A percentile compares a stretch with the other conserved stretches of the same genome.
These are phyloP conservation scores for Yamadazyma kitorensis DNA, from an alignment of 805 yeast genomes.

Conservation along the genomic window DNA sequence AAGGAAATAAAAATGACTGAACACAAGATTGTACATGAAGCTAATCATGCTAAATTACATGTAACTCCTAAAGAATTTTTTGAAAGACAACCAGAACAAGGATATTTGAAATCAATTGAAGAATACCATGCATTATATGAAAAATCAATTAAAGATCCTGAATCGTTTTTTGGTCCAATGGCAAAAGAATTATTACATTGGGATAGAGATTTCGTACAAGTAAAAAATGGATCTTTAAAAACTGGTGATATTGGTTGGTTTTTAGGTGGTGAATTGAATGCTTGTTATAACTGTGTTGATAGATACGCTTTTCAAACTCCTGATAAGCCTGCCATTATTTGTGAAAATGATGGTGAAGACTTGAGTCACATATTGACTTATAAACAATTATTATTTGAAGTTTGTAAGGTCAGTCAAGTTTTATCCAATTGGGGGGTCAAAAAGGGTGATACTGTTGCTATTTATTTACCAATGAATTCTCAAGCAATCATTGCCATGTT, in stretches of 20 bases:
- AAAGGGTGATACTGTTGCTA: slow-evolving; percentile 85
- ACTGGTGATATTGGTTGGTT: slow-evolving; percentile 66
- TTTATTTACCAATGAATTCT: slow-evolving; percentile 83
- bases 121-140: slow-evolving; percentile 70
- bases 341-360: slow-evolving; percentile 78
- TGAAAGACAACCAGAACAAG: slow-evolving; percentile 57
- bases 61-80: slow-evolving; percentile 55
- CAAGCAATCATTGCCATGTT: slow-evolving; percentile 73
- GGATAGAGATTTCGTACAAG: slow-evolving; percentile 74
- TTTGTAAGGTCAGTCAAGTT: slow-evolving; percentile 68
- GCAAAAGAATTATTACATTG: slow-evolving; percentile 74
- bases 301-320: slow-evolving; percentile 75
- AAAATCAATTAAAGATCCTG: slow-evolving; percentile 78
- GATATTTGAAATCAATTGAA: slow-evolving; percentile 58
- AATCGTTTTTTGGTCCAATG: slow-evolving; percentile 70
- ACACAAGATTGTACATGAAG: slow-evolving; percentile 54
- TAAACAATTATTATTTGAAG: slow-evolving; percentile 68
- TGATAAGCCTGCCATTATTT: slow-evolving; percentile 68
- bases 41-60: slow-evolving; percentile 47
- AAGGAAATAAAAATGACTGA: too few species aligned
- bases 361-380: slow-evolving; percentile 62
- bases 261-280: slow-evolving; percentile 74
- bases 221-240: slow-evolving; percentile 60
- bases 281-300: slow-evolving; percentile 79
- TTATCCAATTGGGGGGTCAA: slow-evolving; percentile 62